Evolutionary conservation across 345 rosid genomes (phyloP).

Genomic region (Angophora floribunda): DNA sequence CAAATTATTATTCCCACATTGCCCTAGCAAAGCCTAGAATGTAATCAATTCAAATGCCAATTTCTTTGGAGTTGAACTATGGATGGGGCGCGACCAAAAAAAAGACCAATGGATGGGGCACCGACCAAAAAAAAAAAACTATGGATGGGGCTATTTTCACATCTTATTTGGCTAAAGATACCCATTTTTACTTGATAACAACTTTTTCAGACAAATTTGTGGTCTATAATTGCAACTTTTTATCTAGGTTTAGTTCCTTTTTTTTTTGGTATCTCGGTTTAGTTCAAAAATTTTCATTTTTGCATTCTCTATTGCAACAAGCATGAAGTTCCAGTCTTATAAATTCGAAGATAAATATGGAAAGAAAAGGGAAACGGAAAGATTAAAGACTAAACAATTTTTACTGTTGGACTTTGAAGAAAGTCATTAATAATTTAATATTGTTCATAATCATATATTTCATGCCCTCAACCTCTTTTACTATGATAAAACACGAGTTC

Average conservation of each 20-base stretch:
- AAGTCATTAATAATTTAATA: not conserved
- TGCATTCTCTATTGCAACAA: not conserved
- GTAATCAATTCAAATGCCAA: not conserved
- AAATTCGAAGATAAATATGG: not conserved
- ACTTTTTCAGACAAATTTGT: not conserved
- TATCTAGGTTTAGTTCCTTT: not conserved
- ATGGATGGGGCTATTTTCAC: not conserved
- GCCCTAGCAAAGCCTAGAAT: too few relatives aligned
- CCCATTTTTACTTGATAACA: not conserved
- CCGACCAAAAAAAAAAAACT: not conserved
- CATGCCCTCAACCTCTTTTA: not conserved
- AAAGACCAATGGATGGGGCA: too few relatives aligned
- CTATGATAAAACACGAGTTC: not conserved
- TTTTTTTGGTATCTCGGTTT: not conserved
- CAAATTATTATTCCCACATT: too few relatives aligned
- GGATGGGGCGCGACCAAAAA: not conserved
- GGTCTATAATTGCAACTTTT: not conserved
- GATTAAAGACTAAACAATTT: not conserved
- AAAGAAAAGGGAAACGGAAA: not conserved
- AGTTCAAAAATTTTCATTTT: not conserved
- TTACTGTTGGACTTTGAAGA: not conserved
- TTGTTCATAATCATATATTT: not conserved
- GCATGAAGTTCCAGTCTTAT: not conserved
- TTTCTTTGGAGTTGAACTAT: not conserved
- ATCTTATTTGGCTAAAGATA: not conserved